A percentile compares a stretch with the other conserved stretches of the same genome.
These are phyloP conservation scores for Calonectria crousiana DNA, from an alignment of 2,329 filamentous ascomycete genomes.

Conservation along the genomic window DNA sequence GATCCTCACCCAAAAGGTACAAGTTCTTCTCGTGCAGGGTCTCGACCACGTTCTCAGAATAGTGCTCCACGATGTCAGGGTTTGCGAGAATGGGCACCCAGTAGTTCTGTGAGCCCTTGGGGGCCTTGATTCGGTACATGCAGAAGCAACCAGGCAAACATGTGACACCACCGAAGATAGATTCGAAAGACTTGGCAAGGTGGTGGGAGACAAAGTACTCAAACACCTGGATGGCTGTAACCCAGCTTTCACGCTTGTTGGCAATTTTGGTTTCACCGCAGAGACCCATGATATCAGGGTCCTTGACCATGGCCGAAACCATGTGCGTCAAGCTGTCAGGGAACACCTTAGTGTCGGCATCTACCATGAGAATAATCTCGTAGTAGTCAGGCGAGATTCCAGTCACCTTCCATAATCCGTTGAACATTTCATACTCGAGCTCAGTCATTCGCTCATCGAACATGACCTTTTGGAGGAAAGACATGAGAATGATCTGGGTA, in stretches of 20 bases:
- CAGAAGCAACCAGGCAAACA: constrained; percentile 99
- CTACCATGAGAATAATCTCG: constrained; percentile 98
- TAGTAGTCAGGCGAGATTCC: constrained; percentile 99
- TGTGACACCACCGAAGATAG: constrained; percentile 98
- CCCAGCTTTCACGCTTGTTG: constrained; percentile 95
- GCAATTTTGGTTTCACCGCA: constrained; percentile 99
- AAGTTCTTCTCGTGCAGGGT: constrained; percentile 98
- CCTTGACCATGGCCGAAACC: constrained; percentile 98
- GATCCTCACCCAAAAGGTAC: constrained; percentile 91
- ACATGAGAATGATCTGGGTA: constrained; percentile 99
- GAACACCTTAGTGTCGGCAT: constrained; percentile 99
- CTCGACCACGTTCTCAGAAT: constrained; percentile 98
- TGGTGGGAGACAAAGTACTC: constrained; percentile 99
- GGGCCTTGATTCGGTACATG: constrained; percentile 99
- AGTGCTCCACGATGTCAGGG: constrained; percentile 98
- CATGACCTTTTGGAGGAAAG: constrained; percentile 99
- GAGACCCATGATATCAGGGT: constrained; percentile 98
- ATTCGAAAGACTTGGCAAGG: constrained; percentile 96
- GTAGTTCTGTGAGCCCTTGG: constrained; percentile 98
- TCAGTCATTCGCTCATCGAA: constrained; percentile 99
- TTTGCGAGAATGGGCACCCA: constrained; percentile 99
- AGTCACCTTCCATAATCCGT: constrained; percentile 97
- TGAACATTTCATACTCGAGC: constrained; percentile 99
- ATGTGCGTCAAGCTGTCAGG: constrained; percentile 98
- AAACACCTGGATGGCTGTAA: constrained; percentile 98